Evolutionary conservation across 1,284 basidiomycete species (phyloP), one percentile per base, ranked within the genome.

Genomic region (Stygiomarasmius scandens): DNA sequence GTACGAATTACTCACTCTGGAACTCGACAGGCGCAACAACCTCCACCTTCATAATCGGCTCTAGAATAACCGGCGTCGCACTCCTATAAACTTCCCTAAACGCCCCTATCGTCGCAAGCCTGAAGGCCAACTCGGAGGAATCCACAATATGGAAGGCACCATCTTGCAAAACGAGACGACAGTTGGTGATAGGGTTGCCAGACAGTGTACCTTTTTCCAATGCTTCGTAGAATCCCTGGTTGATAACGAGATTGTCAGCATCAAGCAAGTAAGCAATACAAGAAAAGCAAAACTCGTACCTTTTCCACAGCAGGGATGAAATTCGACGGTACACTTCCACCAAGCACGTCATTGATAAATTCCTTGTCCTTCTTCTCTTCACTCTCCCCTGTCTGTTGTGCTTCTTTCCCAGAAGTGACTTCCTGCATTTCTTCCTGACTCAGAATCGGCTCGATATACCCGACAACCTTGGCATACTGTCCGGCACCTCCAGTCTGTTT

Each of bases 41-140:
- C 71, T 99, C 97, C 50, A 99, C 97, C 14, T 87, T 93, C 97
- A 99, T 99, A 74, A 98, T 91, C 22, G 97, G 97, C 71, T 99
- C 97, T 38, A 99, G 80, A 58, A 99, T 91, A 56, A 94, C 88
- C 0, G 94, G 89, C 47, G 78, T 78, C 22, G 94, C 89, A 61
- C 85, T 84, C 61, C 80, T 79, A 80, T 92, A 98, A 1, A 90
- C 89, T 68, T 98, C 96, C 59, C 93, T 86, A 85, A 98, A 96
- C 1, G 96, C 96, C 59, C 94, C 92, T 45, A 95, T 90, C 2
- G 92, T 87, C 5, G 93, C 92, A 25, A 96, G 81, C 52, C 95
- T 84, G 86, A 99, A 99, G 38, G 97, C 96, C 62, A 98, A 76
- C 72, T 99, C 97, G 61, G 92, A 95, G 43, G 96, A 99, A 80